phyloP scores from a whole-genome alignment of 768 basidiomycete species.

The Termitomyces eurrhizus region DNA sequence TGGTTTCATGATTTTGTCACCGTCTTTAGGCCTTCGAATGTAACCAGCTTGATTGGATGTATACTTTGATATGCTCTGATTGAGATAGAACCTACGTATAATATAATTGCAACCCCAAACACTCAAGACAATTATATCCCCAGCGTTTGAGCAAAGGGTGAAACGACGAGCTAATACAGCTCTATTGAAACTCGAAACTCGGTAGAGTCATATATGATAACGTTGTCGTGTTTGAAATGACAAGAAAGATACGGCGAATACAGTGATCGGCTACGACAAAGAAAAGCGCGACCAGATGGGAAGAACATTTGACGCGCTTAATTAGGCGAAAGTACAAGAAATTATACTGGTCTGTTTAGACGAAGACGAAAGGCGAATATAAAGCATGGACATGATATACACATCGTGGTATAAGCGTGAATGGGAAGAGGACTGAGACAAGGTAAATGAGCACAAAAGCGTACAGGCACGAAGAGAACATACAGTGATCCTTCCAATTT shows the following conservation, averaged over 20 bases:
- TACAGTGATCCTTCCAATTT: slow-evolving; percentile 7
- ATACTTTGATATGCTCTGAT: background rate
- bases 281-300: background rate
- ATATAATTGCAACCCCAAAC: background rate
- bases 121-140: slow-evolving; percentile 7
- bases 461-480: background rate
- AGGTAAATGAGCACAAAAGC: background rate
- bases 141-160: background rate
- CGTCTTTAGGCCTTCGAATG: background rate
- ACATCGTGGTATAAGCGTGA: background rate
- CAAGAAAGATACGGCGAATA: background rate
- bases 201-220: background rate
- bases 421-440: background rate
- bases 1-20: background rate
- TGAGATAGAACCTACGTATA: background rate
- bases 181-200: background rate
- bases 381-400: slow-evolving; percentile 1
- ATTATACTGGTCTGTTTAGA: slow-evolving; percentile 1
- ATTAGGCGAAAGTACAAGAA: slow-evolving; percentile 14
- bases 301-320: background rate
- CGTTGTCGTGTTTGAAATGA: background rate
- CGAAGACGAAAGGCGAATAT: slow-evolving; percentile 10
- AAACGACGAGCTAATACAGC: slow-evolving; percentile 9
- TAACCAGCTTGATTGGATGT: background rate
- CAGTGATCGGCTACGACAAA: background rate